A percentile compares a stretch with the other conserved stretches of the same genome.
These are phyloP conservation scores for Trifolium repens DNA, from an alignment of 306 rosid genomes.

Conservation along the genomic window DNA sequence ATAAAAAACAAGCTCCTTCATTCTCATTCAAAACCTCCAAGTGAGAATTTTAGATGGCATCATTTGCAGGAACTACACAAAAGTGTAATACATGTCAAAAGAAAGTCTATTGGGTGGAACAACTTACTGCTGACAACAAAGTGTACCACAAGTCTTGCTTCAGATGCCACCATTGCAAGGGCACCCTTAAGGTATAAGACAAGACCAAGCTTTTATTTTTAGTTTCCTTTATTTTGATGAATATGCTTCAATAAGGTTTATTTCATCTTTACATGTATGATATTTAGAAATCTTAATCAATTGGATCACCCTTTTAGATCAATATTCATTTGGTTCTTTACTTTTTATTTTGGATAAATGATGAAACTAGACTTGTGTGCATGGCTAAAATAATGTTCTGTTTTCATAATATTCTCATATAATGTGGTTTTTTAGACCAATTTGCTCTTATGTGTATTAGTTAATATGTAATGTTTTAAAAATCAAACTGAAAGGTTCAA, in stretches of 20 bases:
- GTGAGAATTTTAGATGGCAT: conserved; percentile 64
- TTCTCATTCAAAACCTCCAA: conserved; percentile 23
- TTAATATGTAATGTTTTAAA: too few relatives aligned
- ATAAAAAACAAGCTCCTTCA: conserved; percentile 13
- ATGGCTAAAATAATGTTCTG: too few relatives aligned
- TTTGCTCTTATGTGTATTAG: too few relatives aligned
- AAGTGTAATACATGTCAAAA: conserved; percentile 93
- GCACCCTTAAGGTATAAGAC: conserved; percentile 77
- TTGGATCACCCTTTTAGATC: not conserved
- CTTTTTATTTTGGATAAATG: too few relatives aligned
- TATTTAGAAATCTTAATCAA: not conserved
- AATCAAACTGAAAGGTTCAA: too few relatives aligned
- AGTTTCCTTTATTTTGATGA: not conserved
- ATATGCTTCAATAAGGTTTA: not conserved
- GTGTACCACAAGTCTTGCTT: conserved; percentile 91
- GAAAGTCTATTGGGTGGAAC: conserved; percentile 88
- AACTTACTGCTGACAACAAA: conserved; percentile 83
- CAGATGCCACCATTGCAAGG: conserved; percentile 96
- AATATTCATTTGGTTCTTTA: not conserved
- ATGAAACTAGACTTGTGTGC: not conserved
- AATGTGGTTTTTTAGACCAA: too few relatives aligned
- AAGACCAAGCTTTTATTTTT: not conserved
- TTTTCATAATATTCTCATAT: too few relatives aligned
- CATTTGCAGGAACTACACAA: conserved; percentile 89
- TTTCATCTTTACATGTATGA: not conserved